Conservation (phyloP, 1,139 yeast genomes). For the Yamadazyma triangularis region DNA sequence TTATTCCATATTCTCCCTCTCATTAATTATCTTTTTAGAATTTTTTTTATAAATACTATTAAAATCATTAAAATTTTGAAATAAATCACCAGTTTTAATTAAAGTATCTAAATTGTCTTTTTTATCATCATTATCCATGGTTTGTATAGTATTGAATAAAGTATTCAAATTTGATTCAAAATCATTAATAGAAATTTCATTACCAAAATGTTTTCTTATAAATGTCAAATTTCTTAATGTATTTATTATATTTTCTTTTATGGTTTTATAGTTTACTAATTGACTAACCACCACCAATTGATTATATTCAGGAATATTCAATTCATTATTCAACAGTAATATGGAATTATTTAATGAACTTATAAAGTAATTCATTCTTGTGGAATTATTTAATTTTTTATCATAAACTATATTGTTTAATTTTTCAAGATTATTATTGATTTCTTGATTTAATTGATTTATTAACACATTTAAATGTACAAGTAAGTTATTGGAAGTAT, state of each 20-base stretch:
- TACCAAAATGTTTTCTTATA: constrained; percentile 15
- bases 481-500: constrained; percentile 35
- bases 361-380: constrained; percentile 56
- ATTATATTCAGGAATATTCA: constrained; percentile 27
- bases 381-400: constrained; percentile 7
- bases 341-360: constrained; percentile 57
- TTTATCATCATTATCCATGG: constrained; percentile 14
- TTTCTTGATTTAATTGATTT: constrained; percentile 46
- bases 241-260: constrained; percentile 39
- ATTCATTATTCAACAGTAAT: constrained; percentile 44
- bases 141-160: constrained; percentile 8
- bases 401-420: constrained; percentile 11
- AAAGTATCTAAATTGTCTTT: constrained; percentile 37
- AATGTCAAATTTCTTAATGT: constrained; percentile 42
- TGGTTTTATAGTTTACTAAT: constrained; percentile 38
- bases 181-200: constrained; percentile 11
- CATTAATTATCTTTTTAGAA: constrained; percentile 15
- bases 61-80: constrained; percentile 48
- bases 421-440: constrained; percentile 8
- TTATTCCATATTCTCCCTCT: constrained; percentile 4
- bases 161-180: constrained; percentile 14
- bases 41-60: constrained; percentile 44
- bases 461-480: constrained; percentile 62
- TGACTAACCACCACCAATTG: constrained; percentile 31
- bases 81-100: constrained; percentile 46